phyloP scores from a whole-genome alignment of 1,139 yeast species.

The Eremothecium coryli region DNA sequence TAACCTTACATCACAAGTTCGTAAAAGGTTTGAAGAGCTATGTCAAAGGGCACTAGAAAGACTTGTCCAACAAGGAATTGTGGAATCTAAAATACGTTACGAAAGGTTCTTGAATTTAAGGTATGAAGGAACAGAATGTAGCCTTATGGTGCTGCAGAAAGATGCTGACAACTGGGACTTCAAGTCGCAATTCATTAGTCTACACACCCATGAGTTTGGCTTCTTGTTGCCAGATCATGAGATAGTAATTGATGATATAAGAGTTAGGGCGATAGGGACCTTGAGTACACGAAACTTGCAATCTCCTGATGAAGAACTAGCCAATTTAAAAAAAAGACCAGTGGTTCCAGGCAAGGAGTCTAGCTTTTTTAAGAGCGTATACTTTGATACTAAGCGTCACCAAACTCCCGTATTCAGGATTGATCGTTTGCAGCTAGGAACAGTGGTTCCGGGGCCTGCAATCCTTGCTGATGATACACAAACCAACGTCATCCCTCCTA shows the following conservation, averaged over 20 bases:
- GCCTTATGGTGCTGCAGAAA: constrained; percentile 51
- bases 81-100: constrained; percentile 32
- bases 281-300: constrained; percentile 28
- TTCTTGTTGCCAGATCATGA: constrained; percentile 48
- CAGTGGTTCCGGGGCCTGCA: constrained; percentile 62
- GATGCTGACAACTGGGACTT: constrained; percentile 29
- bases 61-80: constrained; percentile 41
- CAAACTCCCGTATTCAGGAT: constrained; percentile 46
- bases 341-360: constrained; percentile 24
- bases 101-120: constrained; percentile 70
- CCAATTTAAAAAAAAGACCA: constrained; percentile 10
- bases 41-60: constrained; percentile 21
- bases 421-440: constrained; percentile 44
- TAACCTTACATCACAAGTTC: constrained; percentile 24
- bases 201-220: constrained; percentile 63
- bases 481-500: constrained; percentile 72
- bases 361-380: constrained; percentile 34
- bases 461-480: constrained; percentile 80
- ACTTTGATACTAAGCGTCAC: constrained; percentile 42
- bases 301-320: constrained; percentile 34
- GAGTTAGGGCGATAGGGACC: constrained; percentile 61
- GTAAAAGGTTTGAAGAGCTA: constrained; percentile 32
- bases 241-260: constrained; percentile 72
- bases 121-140: constrained; percentile 82
- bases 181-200: constrained; percentile 35